Conservation (phyloP, 352 stramenopile genomes). For the Achlya hypogyna region DNA sequence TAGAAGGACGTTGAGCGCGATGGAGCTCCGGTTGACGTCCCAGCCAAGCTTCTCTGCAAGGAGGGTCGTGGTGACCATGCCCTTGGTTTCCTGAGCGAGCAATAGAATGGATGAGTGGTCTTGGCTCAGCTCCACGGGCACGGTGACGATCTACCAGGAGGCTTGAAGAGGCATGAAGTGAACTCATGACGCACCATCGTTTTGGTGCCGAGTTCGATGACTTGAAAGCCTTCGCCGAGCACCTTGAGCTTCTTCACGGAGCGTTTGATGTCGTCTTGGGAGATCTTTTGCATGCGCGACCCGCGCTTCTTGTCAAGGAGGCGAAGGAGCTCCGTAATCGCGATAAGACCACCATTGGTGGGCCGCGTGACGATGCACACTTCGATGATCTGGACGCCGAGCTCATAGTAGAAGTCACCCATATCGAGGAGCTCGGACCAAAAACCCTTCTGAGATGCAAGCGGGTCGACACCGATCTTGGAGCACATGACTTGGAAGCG, state of each 20-base stretch:
- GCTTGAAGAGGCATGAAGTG: neutral
- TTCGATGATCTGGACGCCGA: conserved; percentile 98
- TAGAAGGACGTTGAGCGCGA: conserved; percentile 87
- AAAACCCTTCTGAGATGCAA: conserved; percentile 97
- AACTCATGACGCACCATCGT: conserved; percentile 60
- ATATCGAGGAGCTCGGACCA: conserved; percentile 96
- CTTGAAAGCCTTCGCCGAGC: conserved; percentile 90
- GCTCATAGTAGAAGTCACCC: conserved; percentile 99
- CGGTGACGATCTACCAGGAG: conserved; percentile 79
- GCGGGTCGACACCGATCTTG: conserved; percentile 94
- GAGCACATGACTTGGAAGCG: conserved; percentile 95
- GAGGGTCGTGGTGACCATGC: conserved; percentile 83
- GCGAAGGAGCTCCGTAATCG: conserved; percentile 67
- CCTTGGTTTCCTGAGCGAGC: conserved; percentile 77
- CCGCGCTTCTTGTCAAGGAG: conserved; percentile 63
- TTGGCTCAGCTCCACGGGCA: conserved; percentile 91
- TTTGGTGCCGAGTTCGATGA: conserved; percentile 86
- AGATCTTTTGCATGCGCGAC: conserved; percentile 46
- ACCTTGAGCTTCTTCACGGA: conserved; percentile 93
- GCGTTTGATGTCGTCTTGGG: conserved; percentile 89
- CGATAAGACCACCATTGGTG: conserved; percentile 77
- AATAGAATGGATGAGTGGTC: conserved; percentile 92
- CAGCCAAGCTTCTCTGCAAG: conserved; percentile 77
- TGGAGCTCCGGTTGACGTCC: conserved; percentile 87
- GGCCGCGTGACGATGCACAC: conserved; percentile 92